Evolutionary conservation across 2,329 filamentous ascomycete species (phyloP).

Genomic region (Penicillium rolfsii): DNA sequence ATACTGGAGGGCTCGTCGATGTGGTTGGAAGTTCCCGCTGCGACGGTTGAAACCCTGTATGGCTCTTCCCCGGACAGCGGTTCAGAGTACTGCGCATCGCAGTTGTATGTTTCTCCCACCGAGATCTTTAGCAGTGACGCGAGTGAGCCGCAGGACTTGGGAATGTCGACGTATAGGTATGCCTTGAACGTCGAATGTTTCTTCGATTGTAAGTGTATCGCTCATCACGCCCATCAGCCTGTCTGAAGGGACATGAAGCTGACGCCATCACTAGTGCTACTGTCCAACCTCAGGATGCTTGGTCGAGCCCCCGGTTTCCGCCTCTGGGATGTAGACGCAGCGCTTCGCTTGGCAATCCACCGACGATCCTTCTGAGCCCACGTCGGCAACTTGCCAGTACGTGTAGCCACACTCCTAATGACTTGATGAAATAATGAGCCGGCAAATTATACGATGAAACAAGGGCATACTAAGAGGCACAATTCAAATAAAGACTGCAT

Average conservation of each 20-base stretch:
- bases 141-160: neutral
- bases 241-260: neutral
- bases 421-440: neutral
- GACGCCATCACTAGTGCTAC: slow-evolving; percentile 24
- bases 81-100: slow-evolving; percentile 9
- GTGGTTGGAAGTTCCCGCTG: slow-evolving; percentile 31
- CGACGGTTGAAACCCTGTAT: slow-evolving; percentile 18
- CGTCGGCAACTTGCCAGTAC: neutral
- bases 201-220: slow-evolving; percentile 30
- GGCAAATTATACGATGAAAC: neutral
- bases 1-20: slow-evolving; percentile 35
- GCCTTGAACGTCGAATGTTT: slow-evolving; percentile 34
- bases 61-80: slow-evolving; percentile 16
- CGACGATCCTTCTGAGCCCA: slow-evolving; percentile 12
- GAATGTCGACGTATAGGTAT: slow-evolving; percentile 15
- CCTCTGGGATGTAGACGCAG: slow-evolving; percentile 37
- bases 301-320: slow-evolving; percentile 42
- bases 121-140: slow-evolving; percentile 4
- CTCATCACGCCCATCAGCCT: neutral
- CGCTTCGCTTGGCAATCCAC: slow-evolving; percentile 30
- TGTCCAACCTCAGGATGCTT: slow-evolving; percentile 34
- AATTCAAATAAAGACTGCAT: slow-evolving; percentile 8
- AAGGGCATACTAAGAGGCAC: neutral
- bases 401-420: neutral
- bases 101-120: slow-evolving; percentile 15